These are phyloP conservation scores for Boletus sensibilis DNA, from an alignment of 768 basidiomycete genomes.

Conservation along the genomic window DNA sequence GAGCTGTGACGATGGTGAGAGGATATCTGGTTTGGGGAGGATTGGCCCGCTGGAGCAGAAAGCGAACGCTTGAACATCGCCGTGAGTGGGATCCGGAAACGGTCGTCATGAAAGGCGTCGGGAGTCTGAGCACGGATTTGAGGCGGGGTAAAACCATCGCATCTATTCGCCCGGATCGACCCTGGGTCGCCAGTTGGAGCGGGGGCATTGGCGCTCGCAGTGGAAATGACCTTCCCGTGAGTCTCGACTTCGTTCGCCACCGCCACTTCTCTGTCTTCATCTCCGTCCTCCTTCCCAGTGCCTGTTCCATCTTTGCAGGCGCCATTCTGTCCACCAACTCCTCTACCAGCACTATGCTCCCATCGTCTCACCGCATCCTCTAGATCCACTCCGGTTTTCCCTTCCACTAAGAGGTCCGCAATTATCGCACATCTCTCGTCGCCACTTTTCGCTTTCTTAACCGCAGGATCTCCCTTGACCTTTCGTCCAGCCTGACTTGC, in stretches of 20 bases:
- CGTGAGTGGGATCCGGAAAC: constrained; percentile 53
- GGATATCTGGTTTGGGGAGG: constrained; percentile 6
- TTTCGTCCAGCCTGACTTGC: constrained; percentile 29
- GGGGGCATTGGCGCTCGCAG: background rate
- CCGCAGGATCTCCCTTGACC: constrained; percentile 30
- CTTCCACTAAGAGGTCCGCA: constrained; percentile 61
- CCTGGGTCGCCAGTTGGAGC: background rate
- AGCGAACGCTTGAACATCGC: constrained; percentile 66
- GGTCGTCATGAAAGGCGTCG: constrained; percentile 22
- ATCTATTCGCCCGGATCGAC: background rate
- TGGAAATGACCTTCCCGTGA: constrained; percentile 7
- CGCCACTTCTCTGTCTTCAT: constrained; percentile 24
- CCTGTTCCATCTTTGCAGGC: constrained; percentile 1
- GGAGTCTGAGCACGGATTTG: constrained; percentile 31
- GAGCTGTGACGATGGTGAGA: constrained; percentile 25
- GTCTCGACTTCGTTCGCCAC: constrained; percentile 14
- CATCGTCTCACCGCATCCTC: constrained; percentile 60
- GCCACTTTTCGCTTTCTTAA: constrained; percentile 31
- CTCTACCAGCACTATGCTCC: constrained; percentile 21
- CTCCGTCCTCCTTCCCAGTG: constrained; percentile 19
- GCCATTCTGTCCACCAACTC: constrained; percentile 2
- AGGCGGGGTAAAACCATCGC: constrained; percentile 1
- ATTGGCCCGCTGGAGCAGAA: constrained; percentile 49
- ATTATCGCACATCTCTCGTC: constrained; percentile 66
- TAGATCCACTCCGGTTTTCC: constrained; percentile 62